Base-by-base conservation (phyloP, 805 yeast genomes). In the Cyberlindnera meyerae region DNA sequence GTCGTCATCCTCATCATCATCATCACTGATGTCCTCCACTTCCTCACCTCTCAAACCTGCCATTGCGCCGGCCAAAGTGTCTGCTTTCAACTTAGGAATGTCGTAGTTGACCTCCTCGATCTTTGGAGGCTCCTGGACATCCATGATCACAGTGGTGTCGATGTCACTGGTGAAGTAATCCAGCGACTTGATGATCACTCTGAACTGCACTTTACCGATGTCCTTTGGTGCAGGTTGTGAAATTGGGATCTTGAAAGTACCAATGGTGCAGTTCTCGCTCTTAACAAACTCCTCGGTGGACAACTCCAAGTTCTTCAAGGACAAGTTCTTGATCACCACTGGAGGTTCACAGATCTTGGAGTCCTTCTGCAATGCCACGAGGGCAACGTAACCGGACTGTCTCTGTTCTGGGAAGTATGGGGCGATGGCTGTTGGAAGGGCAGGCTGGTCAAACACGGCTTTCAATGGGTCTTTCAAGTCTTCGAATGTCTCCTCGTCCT, bases 161-260 rank as follows among this genome's bases (percentile, higher is more conserved):
- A 86, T 57, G 56, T 90, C 97, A 14, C 75, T 62, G 6, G 96
- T 95, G 57, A 85, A 86, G 58, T 86, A 89, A 30, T 83, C 78
- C 36, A 83, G 72, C 37, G 83, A 80, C 54, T 78, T 77, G 54
- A 90, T 59, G 17, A 79, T 62, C 13, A 89, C 65, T 62, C 88
- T 73, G 68, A 85, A 85, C 46, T 75, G 79, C 54, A 63, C 75
- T 28, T 63, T 66, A 29, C 94, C 95, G 13, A 65, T 63, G 38
- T 70, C 70, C 14, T 71, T 71, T n/a, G 97, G 97, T 12, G 95
- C 77, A 30, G 94, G 88, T 33, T 77, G 70, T 7, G 80, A 61
- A 33, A 89, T 58, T 48, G 81, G 85, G 39, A 89, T 68, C 55
- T 84, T 87, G 54, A 85, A 80, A 1, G 90, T 80, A 31, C 87